Conservation (phyloP, 768 basidiomycete species). For the Phaeotremella fagi region DNA sequence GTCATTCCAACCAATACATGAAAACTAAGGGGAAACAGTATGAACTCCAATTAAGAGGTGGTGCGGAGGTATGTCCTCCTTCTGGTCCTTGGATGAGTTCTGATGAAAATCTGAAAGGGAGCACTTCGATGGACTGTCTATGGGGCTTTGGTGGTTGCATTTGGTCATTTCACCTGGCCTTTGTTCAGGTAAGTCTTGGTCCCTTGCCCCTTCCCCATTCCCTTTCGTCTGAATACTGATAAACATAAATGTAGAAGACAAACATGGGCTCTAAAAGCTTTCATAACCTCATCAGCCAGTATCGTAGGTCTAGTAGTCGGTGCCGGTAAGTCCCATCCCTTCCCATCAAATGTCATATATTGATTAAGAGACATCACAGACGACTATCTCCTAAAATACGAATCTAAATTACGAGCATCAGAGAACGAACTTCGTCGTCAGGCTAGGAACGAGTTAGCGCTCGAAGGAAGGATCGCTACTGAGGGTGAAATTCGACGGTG, state of each 20-base stretch:
- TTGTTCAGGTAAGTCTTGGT: conserved; percentile 32
- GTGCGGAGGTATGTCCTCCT: conserved; percentile 21
- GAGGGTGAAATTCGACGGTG: conserved; percentile 80
- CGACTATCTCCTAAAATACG: conserved; percentile 66
- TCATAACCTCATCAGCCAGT: conserved; percentile 65
- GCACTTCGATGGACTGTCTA: conserved; percentile 42
- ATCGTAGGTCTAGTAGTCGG: conserved; percentile 66
- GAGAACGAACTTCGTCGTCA: conserved; percentile 68
- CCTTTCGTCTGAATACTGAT: neutral
- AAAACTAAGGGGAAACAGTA: no score
- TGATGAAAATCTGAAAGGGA: conserved; percentile 21
- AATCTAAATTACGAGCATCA: conserved; percentile 60
- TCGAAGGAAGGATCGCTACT: conserved; percentile 69
- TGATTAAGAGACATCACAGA: conserved; percentile 51
- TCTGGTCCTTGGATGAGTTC: neutral
- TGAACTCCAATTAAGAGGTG: conserved; percentile 38
- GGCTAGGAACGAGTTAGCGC: conserved; percentile 69
- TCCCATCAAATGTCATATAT: neutral
- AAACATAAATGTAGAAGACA: conserved; percentile 57
- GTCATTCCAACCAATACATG: neutral
- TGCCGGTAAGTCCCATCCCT: conserved; percentile 41
- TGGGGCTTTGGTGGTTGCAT: conserved; percentile 30
- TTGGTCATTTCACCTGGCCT: conserved; percentile 44
- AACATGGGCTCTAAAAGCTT: conserved; percentile 74
- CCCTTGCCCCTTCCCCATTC: neutral